Base-by-base conservation (phyloP, 257 asterid genomes). In the Plantago major region DNA sequence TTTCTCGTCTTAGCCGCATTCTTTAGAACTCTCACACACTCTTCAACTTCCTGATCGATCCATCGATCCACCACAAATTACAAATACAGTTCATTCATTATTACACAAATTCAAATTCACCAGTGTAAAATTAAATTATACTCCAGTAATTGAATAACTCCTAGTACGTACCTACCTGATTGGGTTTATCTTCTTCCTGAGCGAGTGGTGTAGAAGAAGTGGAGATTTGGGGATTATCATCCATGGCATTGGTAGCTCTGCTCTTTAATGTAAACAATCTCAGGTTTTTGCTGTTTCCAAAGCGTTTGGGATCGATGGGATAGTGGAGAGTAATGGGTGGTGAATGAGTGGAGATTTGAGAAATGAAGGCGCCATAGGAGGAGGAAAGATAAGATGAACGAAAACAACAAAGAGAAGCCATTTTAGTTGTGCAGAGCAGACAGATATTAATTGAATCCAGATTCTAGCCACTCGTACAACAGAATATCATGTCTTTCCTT, bases 1-100 rank as follows among this genome's bases (percentile, higher is more conserved):
- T 83, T 89, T 66, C 89, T 83, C 13, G 99, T 84, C 79, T 83
- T 92, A 11, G 97, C 97, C 8, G 97, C 99, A 71, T 65, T 68
- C 69, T 87, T 92, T 6, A 92, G 90, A 72, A 89, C 75, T 62
- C 67, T 71, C 60, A 81, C 89, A 51, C 88, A 58, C 71, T 83
- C 93, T 61, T 83, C 88, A 48, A 89, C 83, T 76, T 86, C 95
- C 98, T 91, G 26, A 1, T 22, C 26, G 26, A 22, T 22, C 26
- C 1, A 22, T 22, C 26, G 26, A 22, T 22, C 26, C 26, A 22
- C 26, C 26, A 22, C 26, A 22, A 22, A 22, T 22, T 22, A 22
- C 26, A 22, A 1, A 22, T n/a, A n/a, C n/a, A 22, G 26, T 22
- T 22, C 26, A 22, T 22, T 22, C 2, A 22, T 22, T 2, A 22